These are phyloP conservation scores for Phytophthora macrochlamydospora DNA, from an alignment of 352 stramenopile species.

Conservation along the genomic window DNA sequence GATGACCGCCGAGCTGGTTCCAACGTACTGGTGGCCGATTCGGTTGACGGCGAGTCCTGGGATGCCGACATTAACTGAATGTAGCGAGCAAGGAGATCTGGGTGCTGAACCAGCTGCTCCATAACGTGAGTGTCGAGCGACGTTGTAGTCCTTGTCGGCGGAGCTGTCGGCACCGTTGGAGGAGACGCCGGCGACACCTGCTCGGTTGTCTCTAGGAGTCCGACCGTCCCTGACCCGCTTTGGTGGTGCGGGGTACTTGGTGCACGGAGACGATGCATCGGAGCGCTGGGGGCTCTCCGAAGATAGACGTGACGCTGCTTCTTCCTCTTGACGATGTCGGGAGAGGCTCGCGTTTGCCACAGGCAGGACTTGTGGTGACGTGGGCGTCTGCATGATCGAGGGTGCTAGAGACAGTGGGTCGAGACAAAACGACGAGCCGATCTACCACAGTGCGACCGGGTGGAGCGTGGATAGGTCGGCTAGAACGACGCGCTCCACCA, in stretches of 20 bases:
- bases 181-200: too few relatives aligned
- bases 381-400: not conserved
- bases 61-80: slow-evolving; percentile 1
- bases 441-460: slow-evolving; percentile 7
- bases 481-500: slow-evolving; percentile 6
- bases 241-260: too few relatives aligned
- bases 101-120: slow-evolving; percentile 8
- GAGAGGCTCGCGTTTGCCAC: too few relatives aligned
- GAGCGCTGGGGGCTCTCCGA: too few relatives aligned
- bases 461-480: not conserved
- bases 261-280: too few relatives aligned
- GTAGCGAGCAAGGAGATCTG: slow-evolving; percentile 9
- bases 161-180: too few relatives aligned
- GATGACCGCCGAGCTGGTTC: slow-evolving; percentile 3
- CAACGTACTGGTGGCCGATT: not conserved
- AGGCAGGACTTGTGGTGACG: too few relatives aligned
- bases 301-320: too few relatives aligned
- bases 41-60: not conserved
- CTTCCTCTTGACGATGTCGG: too few relatives aligned
- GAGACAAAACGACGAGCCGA: slow-evolving; percentile 6
- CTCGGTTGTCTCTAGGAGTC: too few relatives aligned
- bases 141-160: not conserved
- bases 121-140: slow-evolving; percentile 10
- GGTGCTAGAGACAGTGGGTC: not conserved
- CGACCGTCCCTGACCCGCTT: too few relatives aligned